A percentile compares a stretch with the other conserved stretches of the same genome.
These are phyloP conservation scores for Triticum dicoccoides DNA, from an alignment of 176 grass and related monocot species.

Conservation along the genomic window DNA sequence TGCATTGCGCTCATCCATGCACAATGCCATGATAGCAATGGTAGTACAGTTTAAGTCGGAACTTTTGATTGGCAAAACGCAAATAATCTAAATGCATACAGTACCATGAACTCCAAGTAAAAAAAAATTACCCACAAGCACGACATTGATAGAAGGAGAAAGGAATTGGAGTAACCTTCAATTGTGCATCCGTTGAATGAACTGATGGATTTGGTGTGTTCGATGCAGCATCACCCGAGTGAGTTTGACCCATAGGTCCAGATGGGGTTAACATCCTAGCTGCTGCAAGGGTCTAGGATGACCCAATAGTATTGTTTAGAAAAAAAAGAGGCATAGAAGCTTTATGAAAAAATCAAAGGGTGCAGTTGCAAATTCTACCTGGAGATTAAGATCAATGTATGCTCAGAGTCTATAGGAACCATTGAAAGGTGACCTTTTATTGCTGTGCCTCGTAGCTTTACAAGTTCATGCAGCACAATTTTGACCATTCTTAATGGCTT, in stretches of 20 bases:
- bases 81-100: slow-evolving; percentile 1
- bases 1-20: neutral
- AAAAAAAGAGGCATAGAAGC: neutral
- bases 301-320: slow-evolving; percentile 17
- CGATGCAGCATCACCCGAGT: slow-evolving; percentile 82
- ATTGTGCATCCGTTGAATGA: slow-evolving; percentile 82
- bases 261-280: slow-evolving; percentile 99
- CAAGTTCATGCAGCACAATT: slow-evolving; percentile 97
- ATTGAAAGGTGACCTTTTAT: slow-evolving; percentile 99
- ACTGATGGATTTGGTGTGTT: slow-evolving; percentile 72
- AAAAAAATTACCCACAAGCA: neutral
- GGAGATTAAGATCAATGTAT: slow-evolving; percentile 99
- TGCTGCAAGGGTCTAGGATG: slow-evolving; percentile 84
- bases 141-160: neutral
- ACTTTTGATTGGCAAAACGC: neutral
- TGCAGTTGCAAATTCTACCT: slow-evolving; percentile 42
- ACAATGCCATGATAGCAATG: neutral
- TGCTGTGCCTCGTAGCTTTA: slow-evolving; percentile 93
- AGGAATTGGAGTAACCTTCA: slow-evolving; percentile 59
- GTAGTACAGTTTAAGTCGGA: neutral
- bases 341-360: neutral
- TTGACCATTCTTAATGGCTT: slow-evolving; percentile 99
- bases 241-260: slow-evolving; percentile 86
- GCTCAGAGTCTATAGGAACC: slow-evolving; percentile 97
- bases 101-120: slow-evolving; percentile 77